A percentile compares a stretch with the other conserved stretches of the same genome.
Conservation (phyloP, 176 grass and related monocot genomes). For the Rhynchospora pubera region DNA sequence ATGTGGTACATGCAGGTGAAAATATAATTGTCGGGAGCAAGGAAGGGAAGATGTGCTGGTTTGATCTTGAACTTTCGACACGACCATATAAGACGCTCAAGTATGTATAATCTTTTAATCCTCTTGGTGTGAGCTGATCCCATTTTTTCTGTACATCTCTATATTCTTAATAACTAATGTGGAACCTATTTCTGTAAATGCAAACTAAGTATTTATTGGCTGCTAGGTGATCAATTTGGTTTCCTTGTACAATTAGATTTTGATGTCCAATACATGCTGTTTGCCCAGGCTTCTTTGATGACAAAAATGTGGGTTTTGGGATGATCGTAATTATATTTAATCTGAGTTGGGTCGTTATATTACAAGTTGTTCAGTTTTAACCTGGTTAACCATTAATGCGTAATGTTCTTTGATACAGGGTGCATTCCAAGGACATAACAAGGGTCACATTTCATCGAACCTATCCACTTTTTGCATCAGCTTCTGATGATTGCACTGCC, state of each 20-base stretch:
- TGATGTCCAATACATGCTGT: not conserved
- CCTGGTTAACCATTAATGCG: not conserved
- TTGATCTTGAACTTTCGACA: conserved; percentile 84
- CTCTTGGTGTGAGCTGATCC: not conserved
- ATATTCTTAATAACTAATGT: not conserved
- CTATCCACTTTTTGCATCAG: conserved; percentile 89
- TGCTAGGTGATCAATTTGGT: not conserved
- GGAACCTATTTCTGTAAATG: not conserved
- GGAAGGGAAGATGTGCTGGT: conserved; percentile 97
- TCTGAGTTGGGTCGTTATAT: not conserved
- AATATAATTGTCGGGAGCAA: conserved; percentile 94
- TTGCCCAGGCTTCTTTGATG: not conserved
- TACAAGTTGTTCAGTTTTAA: not conserved
- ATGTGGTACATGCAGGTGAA: conserved; percentile 47
- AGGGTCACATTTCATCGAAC: conserved; percentile 65
- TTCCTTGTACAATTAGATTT: not conserved
- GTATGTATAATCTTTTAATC: conserved; percentile 31
- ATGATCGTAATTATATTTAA: not conserved
- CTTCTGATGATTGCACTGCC: conserved; percentile 73
- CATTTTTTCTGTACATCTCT: not conserved
- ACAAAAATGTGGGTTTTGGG: not conserved
- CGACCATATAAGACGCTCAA: conserved; percentile 74
- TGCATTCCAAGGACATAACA: conserved; percentile 78
- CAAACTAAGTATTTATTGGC: not conserved
- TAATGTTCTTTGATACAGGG: conserved; percentile 38